A percentile compares a stretch with the other conserved stretches of the same genome.
Evolutionary conservation across 169 alveolate genomes (phyloP).

Genomic region (Eimeria maxima): DNA sequence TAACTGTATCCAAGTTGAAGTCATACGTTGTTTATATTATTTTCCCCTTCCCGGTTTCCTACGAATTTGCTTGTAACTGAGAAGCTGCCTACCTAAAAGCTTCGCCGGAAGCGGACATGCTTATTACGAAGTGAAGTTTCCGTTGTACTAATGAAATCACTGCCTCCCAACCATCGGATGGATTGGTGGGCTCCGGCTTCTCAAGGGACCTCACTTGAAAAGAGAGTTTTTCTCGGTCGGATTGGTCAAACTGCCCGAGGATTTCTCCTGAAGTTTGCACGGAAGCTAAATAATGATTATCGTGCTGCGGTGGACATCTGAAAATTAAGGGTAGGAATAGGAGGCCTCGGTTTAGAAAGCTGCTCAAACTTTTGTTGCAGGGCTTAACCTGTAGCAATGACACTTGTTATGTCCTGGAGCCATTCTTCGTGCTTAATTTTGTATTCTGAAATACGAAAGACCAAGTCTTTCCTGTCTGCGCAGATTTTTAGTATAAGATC

Average conservation of each 20-base stretch:
- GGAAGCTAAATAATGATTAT: neutral
- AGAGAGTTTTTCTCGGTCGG: constrained; percentile 58
- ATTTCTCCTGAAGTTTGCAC: constrained; percentile 62
- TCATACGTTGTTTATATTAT: neutral
- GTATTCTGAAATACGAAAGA: constrained; percentile 65
- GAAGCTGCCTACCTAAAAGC: constrained; percentile 81
- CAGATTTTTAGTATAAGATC: constrained; percentile 63
- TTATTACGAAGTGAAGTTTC: constrained; percentile 53
- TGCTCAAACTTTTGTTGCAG: neutral
- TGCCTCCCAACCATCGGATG: constrained; percentile 64
- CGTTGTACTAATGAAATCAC: constrained; percentile 44
- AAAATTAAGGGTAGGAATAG: neutral
- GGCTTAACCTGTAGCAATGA: constrained; percentile 45
- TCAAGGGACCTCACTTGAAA: constrained; percentile 55
- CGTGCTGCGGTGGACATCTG: neutral
- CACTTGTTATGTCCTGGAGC: constrained; percentile 72
- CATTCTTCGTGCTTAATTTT: constrained; percentile 66
- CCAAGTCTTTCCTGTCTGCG: constrained; percentile 60
- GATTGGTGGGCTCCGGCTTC: constrained; percentile 50
- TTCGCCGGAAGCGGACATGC: constrained; percentile 75
- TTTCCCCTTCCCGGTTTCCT: neutral
- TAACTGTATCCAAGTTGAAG: neutral
- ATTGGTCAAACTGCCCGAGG: constrained; percentile 66
- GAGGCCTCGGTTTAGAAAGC: neutral
- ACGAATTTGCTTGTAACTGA: neutral